These are phyloP conservation scores for Yamadazyma songkhlaensis DNA, from an alignment of 1,139 yeast genomes.

Conservation along the genomic window DNA sequence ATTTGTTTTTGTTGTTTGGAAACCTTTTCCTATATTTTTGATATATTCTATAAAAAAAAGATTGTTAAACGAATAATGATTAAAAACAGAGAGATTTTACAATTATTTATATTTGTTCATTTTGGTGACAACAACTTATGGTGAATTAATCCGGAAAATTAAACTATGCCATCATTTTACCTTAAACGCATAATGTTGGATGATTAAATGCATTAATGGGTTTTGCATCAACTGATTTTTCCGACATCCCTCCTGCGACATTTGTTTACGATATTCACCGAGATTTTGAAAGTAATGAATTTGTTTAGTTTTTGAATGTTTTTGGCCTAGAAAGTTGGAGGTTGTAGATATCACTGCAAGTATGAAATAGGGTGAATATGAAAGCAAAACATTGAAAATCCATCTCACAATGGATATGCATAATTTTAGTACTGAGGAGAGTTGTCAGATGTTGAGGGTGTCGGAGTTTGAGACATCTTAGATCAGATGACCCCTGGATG, in stretches of 20 bases:
- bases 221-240: slow-evolving; percentile 8
- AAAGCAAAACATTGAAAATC: too few species aligned
- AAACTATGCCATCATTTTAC: neutral
- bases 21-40: slow-evolving; percentile 1
- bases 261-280: neutral
- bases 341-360: too few species aligned
- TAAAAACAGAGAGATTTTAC: neutral
- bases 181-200: slow-evolving; percentile 8
- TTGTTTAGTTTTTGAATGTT: too few species aligned
- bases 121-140: slow-evolving; percentile 2
- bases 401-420: too few species aligned
- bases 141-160: neutral
- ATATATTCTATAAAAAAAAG: neutral
- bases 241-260: slow-evolving; percentile 1
- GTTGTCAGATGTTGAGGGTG: neutral
- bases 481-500: slow-evolving; percentile 1
- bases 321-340: too few species aligned
- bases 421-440: too few species aligned
- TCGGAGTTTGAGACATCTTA: neutral
- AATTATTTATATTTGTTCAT: neutral
- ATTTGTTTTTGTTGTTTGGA: neutral
- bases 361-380: too few species aligned
- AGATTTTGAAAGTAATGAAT: too few species aligned
- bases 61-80: neutral
- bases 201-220: slow-evolving; percentile 6